Evolutionary conservation across 768 basidiomycete species (phyloP).

Genomic region (Hericium rajendrae): DNA sequence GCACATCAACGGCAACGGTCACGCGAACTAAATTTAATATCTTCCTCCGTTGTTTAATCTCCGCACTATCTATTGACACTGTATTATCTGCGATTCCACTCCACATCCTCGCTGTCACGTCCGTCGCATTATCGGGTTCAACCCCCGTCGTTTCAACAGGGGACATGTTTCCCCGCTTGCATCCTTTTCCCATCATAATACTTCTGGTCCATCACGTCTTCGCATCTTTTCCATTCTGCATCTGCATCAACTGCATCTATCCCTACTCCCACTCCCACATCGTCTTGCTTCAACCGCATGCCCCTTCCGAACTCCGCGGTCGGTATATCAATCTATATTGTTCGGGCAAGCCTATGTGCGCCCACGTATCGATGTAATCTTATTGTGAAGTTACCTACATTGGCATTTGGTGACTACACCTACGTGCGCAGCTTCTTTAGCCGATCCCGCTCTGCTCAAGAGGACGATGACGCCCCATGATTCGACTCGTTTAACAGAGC

Average conservation of each 20-base stretch:
- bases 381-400: too few species aligned
- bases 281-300: not conserved
- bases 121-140: conserved; percentile 58
- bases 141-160: conserved; percentile 53
- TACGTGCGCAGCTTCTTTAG: too few species aligned
- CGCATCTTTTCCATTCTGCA: conserved; percentile 9
- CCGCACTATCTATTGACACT: conserved; percentile 1
- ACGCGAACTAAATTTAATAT: conserved; percentile 14
- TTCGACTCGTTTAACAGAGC: too few species aligned
- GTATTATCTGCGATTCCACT: not conserved
- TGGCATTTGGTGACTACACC: too few species aligned
- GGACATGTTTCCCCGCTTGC: not conserved
- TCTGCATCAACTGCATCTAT: conserved; percentile 27
- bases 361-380: too few species aligned
- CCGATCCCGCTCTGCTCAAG: too few species aligned
- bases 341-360: too few species aligned
- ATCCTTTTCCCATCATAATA: not conserved
- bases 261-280: not conserved
- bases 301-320: too few species aligned
- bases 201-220: not conserved
- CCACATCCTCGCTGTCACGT: conserved; percentile 13
- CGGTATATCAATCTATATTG: too few species aligned
- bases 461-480: too few species aligned
- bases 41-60: not conserved
- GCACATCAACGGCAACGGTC: conserved; percentile 32